Evolutionary conservation across 805 yeast genomes (phyloP), one percentile per base, ranked within the genome.

Genomic region (Metschnikowia hibisci): DNA sequence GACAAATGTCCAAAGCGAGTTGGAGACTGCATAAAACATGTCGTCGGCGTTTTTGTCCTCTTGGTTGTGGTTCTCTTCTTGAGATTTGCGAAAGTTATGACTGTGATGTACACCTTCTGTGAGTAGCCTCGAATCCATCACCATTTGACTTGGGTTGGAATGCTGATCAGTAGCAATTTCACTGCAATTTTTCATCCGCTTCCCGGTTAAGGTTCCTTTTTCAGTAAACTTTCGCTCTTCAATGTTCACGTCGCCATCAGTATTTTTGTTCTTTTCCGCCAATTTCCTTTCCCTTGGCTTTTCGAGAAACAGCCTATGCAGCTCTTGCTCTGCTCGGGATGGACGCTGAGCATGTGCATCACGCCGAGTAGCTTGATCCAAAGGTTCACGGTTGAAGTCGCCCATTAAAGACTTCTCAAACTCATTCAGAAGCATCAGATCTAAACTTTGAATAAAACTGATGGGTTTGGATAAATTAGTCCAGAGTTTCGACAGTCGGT

Each of bases 381-480:
- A 15, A 15, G 14, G 3, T 7, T 15, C 39, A 6, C n/a, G 39
- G 25, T 13, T 35, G 10, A 35, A 9, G 7, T 44, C 48, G 12
- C 46, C 48, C 7, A 35, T 23, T 12, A 47, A 25, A 5, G 49
- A 45, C 27, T 39, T 39, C 26, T 82, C 89, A 44, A 84, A 67
- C 57, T 83, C 89, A 44, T 72, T 76, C 55, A 80, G 87, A 26
- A 84, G 64, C 60, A 81, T 67, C 41, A 76, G 78, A 57, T 84
- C 91, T 54, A 84, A 74, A 48, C 81, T 87, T 51, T 81, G 87
- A 36, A 84, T 69, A 40, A 82, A 67, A 35, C 71, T 76, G 34
- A 83, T 65, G 1, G 88, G 84, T 52, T 76, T 80, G 3, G 79
- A 60, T 28, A 65, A 56, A 45, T 64, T 66, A 53, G 43, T 12